A percentile compares a stretch with the other conserved stretches of the same genome.
These are phyloP conservation scores for Ascochyta pisi DNA, from an alignment of 2,329 filamentous ascomycete species.

Conservation along the genomic window DNA sequence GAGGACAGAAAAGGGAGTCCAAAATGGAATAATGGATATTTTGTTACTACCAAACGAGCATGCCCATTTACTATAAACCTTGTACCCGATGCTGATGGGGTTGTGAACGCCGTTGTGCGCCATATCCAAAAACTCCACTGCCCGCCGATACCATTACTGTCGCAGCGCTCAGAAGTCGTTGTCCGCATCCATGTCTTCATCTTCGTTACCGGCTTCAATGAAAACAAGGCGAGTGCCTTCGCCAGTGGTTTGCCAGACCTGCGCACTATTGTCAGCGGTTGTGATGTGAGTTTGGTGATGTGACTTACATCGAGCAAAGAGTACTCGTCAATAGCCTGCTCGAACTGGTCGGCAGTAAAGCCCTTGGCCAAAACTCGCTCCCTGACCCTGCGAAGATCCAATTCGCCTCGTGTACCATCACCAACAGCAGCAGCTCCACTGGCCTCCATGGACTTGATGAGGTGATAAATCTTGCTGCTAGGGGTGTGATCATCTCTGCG, in stretches of 20 bases:
- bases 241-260: conserved; percentile 64
- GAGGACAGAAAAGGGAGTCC: not conserved
- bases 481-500: conserved; percentile 72
- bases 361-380: conserved; percentile 94
- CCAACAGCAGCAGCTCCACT: conserved; percentile 81
- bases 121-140: conserved; percentile 27
- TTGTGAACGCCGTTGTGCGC: conserved; percentile 36
- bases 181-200: conserved; percentile 51
- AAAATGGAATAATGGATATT: not conserved
- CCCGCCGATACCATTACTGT: conserved; percentile 16
- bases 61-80: not conserved
- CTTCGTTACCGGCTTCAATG: conserved; percentile 59
- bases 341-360: conserved; percentile 93
- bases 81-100: not conserved
- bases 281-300: not conserved
- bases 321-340: conserved; percentile 87
- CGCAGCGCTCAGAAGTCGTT: conserved; percentile 39
- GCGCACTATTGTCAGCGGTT: conserved; percentile 38
- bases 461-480: conserved; percentile 90
- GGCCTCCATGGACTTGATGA: conserved; percentile 87
- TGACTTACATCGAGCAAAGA: conserved; percentile 80
- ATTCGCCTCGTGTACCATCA: conserved; percentile 73
- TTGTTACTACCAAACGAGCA: not conserved
- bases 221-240: conserved; percentile 62
- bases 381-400: conserved; percentile 87